Percentiles rank a stretch among this genome's conserved stretches.
phyloP scores from a whole-genome alignment of 805 yeast genomes.

The Hanseniaspora lachancei region DNA sequence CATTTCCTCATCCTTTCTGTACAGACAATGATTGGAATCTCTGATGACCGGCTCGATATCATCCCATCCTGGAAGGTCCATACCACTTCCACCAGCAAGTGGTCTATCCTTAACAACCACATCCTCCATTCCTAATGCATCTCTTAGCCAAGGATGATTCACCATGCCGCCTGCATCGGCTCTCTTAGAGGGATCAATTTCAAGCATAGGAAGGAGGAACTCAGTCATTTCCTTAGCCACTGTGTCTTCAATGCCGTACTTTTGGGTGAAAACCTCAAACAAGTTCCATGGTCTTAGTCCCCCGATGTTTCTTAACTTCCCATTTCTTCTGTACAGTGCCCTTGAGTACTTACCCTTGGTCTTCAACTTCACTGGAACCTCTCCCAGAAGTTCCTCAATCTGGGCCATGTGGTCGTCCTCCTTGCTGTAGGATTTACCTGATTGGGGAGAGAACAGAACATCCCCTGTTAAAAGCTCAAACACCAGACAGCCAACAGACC shows the following conservation, averaged over 20 bases:
- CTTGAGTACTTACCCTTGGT: conserved; percentile 48
- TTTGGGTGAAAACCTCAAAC: conserved; percentile 66
- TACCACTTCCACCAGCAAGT: conserved; percentile 60
- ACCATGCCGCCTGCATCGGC: conserved; percentile 95
- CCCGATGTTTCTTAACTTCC: conserved; percentile 63
- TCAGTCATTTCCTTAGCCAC: conserved; percentile 65
- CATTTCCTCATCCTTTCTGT: neutral
- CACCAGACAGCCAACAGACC: conserved; percentile 88
- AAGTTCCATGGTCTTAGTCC: conserved; percentile 85
- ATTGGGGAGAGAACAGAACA: conserved; percentile 76
- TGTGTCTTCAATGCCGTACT: conserved; percentile 56
- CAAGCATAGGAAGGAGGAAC: conserved; percentile 73
- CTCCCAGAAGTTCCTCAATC: conserved; percentile 70
- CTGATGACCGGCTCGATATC: neutral
- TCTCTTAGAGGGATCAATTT: conserved; percentile 61
- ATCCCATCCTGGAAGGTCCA: conserved; percentile 86
- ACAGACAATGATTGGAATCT: conserved; percentile 1
- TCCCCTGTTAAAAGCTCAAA: conserved; percentile 92
- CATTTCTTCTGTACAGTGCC: conserved; percentile 52
- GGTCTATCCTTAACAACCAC: conserved; percentile 47
- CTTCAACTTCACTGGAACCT: conserved; percentile 46
- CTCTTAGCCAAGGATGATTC: conserved; percentile 70
- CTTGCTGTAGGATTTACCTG: conserved; percentile 61
- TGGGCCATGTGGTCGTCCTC: conserved; percentile 97
- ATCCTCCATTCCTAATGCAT: conserved; percentile 63